phyloP scores from a whole-genome alignment of 495 filamentous ascomycete species.

The Penicillium cinerascens region DNA sequence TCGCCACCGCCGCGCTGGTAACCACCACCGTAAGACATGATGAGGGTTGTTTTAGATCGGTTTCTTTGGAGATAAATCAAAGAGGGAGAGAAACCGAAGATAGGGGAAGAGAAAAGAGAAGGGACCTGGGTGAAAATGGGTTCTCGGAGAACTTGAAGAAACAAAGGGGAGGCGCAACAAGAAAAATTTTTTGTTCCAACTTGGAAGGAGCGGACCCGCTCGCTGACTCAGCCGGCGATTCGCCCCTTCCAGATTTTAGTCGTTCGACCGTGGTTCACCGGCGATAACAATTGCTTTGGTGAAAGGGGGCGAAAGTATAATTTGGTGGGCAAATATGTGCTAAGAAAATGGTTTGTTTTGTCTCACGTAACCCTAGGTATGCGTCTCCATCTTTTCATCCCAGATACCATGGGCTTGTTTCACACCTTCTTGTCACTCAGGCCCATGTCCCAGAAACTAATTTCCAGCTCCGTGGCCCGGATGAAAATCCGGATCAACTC shows the following conservation, averaged over 20 bases:
- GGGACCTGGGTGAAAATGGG: slow-evolving; percentile 12
- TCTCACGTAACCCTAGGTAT: not conserved
- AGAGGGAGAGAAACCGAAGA: slow-evolving; percentile 10
- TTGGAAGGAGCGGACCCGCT: slow-evolving; percentile 15
- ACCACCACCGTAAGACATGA: slow-evolving; percentile 76
- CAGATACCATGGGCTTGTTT: not conserved
- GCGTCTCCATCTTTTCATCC: not conserved
- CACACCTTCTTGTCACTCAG: slow-evolving; percentile 32
- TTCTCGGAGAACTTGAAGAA: slow-evolving; percentile 14
- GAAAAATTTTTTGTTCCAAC: slow-evolving; percentile 19
- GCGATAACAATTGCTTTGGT: not conserved
- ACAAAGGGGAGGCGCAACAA: slow-evolving; percentile 27
- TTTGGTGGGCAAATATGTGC: too few relatives aligned
- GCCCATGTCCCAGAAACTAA: slow-evolving; percentile 86
- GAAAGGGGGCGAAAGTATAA: not conserved
- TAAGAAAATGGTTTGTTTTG: too few relatives aligned
- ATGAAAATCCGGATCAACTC: slow-evolving; percentile 80
- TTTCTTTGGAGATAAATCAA: not conserved
- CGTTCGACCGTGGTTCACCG: not conserved
- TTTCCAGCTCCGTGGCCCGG: slow-evolving; percentile 86
- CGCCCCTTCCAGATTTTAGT: not conserved
- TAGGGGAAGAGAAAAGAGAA: slow-evolving; percentile 21
- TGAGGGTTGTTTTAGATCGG: slow-evolving; percentile 22
- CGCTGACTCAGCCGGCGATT: slow-evolving; percentile 2
- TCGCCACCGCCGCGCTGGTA: slow-evolving; percentile 47